These are phyloP conservation scores for Trichoderma sp. DNA, from an alignment of 2,329 filamentous ascomycete species.

Conservation along the genomic window DNA sequence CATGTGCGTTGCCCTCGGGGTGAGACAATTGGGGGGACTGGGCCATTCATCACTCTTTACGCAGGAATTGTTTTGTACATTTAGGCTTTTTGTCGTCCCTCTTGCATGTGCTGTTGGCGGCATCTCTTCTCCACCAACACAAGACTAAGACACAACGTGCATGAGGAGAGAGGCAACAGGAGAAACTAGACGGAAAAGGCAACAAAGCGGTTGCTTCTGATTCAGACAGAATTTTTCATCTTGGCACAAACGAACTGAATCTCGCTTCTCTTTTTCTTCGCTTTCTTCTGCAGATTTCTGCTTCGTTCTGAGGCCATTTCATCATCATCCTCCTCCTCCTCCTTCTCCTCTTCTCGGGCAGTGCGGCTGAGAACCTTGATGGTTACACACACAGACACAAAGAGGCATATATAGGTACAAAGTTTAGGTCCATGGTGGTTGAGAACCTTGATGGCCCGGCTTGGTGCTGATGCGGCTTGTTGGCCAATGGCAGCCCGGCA, in stretches of 20 bases:
- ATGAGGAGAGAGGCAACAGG: not conserved
- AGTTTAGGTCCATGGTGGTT: slow-evolving; percentile 8
- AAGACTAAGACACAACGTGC: not conserved
- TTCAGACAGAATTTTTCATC: too few species aligned
- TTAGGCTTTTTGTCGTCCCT: not conserved
- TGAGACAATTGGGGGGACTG: too few species aligned
- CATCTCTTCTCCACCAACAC: not conserved
- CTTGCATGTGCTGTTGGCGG: not conserved
- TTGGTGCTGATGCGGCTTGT: not conserved
- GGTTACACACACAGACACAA: not conserved
- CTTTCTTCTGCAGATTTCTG: not conserved
- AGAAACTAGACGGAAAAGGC: too few species aligned
- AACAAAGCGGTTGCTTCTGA: too few species aligned
- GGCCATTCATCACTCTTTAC: too few species aligned
- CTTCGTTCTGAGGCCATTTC: not conserved
- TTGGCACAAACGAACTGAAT: too few species aligned
- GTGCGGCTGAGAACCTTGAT: slow-evolving; percentile 27
- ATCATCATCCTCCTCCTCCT: not conserved
- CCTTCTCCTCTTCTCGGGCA: not conserved
- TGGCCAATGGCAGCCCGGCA: not conserved
- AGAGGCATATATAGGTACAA: not conserved
- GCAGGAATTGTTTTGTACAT: not conserved
- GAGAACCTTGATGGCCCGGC: slow-evolving; percentile 26
- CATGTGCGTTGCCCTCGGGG: too few species aligned
- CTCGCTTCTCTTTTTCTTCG: not conserved